Evolutionary conservation across 768 basidiomycete species (phyloP), one percentile per base, ranked within the genome.

Genomic region (Sporobolomyces pararoseus): DNA sequence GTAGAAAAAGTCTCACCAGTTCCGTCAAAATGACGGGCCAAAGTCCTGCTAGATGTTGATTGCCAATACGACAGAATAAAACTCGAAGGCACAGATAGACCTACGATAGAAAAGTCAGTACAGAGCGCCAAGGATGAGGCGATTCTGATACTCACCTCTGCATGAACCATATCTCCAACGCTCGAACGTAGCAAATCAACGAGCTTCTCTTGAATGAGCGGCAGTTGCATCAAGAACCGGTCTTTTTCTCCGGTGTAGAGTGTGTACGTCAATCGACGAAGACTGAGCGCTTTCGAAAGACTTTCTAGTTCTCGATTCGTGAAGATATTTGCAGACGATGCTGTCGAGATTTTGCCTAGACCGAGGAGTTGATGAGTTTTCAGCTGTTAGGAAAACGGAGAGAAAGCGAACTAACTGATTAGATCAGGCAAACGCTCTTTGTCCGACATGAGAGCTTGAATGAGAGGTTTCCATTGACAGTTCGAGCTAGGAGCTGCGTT

Each of bases 1-100:
- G 6, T 4, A 39, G 55, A 39, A 29, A 19, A 32, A 46, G 34
- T 77, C 85, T 66, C 75, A 91, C 91, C 76, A 99, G 81, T 81
- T 99, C 96, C 1, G 93, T 91, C 72, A 98, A 78, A 50, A 99
- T 84, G 50, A 95, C 89, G 1, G 96, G 95, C 95, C 96, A 98
- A 80, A 98, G 91, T 75, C 92, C 94, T 13, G 89, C 88, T 76
- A 99, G 78, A 76, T 95, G 96, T 76, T 94, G 91, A 4, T 89
- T 85, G 7, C 90, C 90, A 58, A 98, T 83, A 21, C 96, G 86
- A 78, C 91, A 97, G 52, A 98, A 83, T 25, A 98, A 80, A 3
- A 97, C 89, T 16, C 96, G 84, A 57, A 98, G 86, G 76, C 93
- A 97, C 19, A 98, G 84, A 79, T 92, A 99, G 13, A 83, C 81